These are phyloP conservation scores for Phlyctochytrium arcticum DNA, from an alignment of 192 early-diverging fungal species.

Conservation along the genomic window DNA sequence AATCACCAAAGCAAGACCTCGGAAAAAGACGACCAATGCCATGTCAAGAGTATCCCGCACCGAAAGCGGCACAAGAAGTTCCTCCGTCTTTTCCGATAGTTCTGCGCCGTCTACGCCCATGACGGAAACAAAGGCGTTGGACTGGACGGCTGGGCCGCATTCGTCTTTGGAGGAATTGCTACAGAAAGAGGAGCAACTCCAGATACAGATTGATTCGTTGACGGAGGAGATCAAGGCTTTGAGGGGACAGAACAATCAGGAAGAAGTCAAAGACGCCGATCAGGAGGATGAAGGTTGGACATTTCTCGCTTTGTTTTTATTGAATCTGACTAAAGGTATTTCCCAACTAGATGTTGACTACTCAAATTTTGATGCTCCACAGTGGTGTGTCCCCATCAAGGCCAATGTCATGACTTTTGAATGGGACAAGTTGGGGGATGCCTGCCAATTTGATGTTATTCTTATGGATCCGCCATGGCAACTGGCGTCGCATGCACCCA, in stretches of 20 bases:
- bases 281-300: slow-evolving; percentile 8
- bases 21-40: not conserved
- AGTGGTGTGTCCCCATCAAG: slow-evolving; percentile 93
- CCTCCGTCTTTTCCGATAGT: not conserved
- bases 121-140: not conserved
- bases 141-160: not conserved
- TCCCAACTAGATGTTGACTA: slow-evolving; percentile 37
- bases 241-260: slow-evolving; percentile 36
- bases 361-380: slow-evolving; percentile 83
- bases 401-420: slow-evolving; percentile 96
- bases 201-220: slow-evolving; percentile 50
- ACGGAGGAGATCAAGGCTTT: slow-evolving; percentile 52
- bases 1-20: not conserved
- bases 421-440: slow-evolving; percentile 77
- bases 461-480: slow-evolving; percentile 98
- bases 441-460: slow-evolving; percentile 91
- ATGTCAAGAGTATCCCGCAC: not conserved
- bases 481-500: slow-evolving; percentile 88
- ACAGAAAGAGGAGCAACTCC: slow-evolving; percentile 51
- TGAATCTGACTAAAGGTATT: not conserved
- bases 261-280: not conserved
- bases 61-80: not conserved
- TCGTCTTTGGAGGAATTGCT: slow-evolving; percentile 31
- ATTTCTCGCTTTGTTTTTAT: not conserved
- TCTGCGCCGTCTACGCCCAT: not conserved